Evolutionary conservation across 2,329 filamentous ascomycete genomes (phyloP).

Genomic region (Aspergillus quadrilineatus): DNA sequence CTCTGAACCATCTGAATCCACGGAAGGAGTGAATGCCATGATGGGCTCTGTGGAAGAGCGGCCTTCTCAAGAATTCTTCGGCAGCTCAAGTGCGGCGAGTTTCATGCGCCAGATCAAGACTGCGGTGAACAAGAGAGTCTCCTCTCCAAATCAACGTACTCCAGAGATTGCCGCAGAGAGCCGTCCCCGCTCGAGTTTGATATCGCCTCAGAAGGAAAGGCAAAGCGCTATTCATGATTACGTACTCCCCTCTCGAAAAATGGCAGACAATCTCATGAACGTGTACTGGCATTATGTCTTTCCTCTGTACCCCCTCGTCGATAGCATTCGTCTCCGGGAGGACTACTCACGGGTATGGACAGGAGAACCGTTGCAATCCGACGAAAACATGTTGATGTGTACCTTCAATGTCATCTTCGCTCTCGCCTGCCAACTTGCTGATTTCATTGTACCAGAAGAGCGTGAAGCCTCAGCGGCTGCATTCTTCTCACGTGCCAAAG

Average conservation of each 20-base stretch:
- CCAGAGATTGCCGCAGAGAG: conserved; percentile 19
- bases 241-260: conserved; percentile 47
- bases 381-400: conserved; percentile 47
- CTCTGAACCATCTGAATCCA: not conserved
- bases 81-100: conserved; percentile 49
- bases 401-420: conserved; percentile 51
- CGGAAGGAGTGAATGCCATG: conserved; percentile 47
- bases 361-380: conserved; percentile 35
- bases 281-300: conserved; percentile 51
- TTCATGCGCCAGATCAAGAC: conserved; percentile 50
- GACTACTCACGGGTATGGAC: conserved; percentile 46
- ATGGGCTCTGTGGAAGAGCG: conserved; percentile 46
- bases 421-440: conserved; percentile 46
- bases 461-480: conserved; percentile 42
- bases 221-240: conserved; percentile 28
- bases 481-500: conserved; percentile 47
- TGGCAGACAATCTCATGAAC: conserved; percentile 47
- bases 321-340: conserved; percentile 37
- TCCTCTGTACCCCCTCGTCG: conserved; percentile 49
- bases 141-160: conserved; percentile 21
- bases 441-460: conserved; percentile 42
- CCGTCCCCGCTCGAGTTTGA: conserved; percentile 18
- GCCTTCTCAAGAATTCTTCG: conserved; percentile 47
- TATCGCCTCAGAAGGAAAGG: conserved; percentile 22
- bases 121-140: conserved; percentile 39